Evolutionary conservation across 192 early-diverging fungal genomes (phyloP).

Genomic region (Obelidium mucronatum): DNA sequence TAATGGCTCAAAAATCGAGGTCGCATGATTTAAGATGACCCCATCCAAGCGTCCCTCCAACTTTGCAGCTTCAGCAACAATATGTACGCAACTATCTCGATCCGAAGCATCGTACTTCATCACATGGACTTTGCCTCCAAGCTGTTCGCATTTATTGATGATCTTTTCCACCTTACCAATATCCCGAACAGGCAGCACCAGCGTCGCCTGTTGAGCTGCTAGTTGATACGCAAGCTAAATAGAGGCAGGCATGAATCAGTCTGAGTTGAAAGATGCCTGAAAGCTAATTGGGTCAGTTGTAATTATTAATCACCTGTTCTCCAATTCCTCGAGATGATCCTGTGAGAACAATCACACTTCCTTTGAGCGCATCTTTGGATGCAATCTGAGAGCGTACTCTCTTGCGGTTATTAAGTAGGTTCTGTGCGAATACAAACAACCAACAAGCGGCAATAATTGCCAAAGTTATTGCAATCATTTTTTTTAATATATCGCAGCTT

Average conservation of each 20-base stretch:
- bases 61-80: background rate
- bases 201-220: background rate
- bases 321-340: constrained; percentile 21
- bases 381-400: background rate
- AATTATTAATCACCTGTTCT: constrained; percentile 11
- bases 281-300: background rate
- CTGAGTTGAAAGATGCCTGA: background rate
- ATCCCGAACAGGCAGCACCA: constrained; percentile 18
- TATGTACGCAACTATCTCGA: constrained; percentile 1
- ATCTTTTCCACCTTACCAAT: background rate
- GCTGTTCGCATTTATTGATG: background rate
- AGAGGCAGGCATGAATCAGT: background rate
- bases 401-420: background rate
- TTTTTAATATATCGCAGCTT: background rate
- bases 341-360: constrained; percentile 10
- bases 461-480: background rate
- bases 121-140: background rate
- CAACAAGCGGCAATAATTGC: background rate
- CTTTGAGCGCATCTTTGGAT: background rate
- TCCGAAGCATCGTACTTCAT: constrained; percentile 17
- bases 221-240: constrained; percentile 15
- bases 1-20: background rate
- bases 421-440: background rate
- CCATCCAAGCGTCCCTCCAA: constrained; percentile 17
- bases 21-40: constrained; percentile 23